A percentile compares a stretch with the other conserved stretches of the same genome.
Evolutionary conservation across 2,329 filamentous ascomycete species (phyloP).

Genomic region (Dothidotthia symphoricarpi): DNA sequence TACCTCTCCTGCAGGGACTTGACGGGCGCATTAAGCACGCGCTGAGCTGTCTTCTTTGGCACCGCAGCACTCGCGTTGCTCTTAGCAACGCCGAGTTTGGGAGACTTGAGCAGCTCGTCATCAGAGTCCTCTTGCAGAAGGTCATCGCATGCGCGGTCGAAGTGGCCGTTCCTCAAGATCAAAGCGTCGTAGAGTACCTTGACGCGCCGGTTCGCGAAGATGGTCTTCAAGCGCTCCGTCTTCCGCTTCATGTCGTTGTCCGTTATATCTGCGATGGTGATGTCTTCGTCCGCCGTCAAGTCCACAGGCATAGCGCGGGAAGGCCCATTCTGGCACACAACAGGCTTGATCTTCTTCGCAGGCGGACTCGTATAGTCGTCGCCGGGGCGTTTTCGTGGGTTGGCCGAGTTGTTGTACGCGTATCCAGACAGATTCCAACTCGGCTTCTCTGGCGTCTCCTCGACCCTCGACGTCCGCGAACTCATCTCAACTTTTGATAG

Average conservation of each 20-base stretch:
- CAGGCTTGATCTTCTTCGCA: conserved; percentile 26
- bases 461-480: conserved; percentile 23
- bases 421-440: conserved; percentile 29
- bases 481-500: conserved; percentile 54
- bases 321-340: conserved; percentile 31
- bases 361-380: conserved; percentile 19
- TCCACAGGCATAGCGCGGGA: conserved; percentile 37
- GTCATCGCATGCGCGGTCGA: conserved; percentile 50
- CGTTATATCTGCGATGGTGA: conserved; percentile 30
- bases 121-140: conserved; percentile 25
- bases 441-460: conserved; percentile 38
- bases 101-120: conserved; percentile 37
- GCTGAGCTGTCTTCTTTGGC: conserved; percentile 53
- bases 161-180: conserved; percentile 51
- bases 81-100: conserved; percentile 22
- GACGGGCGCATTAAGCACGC: conserved; percentile 54
- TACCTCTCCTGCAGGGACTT: conserved; percentile 60
- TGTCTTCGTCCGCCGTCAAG: conserved; percentile 17
- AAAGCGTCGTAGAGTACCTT: conserved; percentile 53
- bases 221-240: conserved; percentile 52
- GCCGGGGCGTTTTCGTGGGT: conserved; percentile 29
- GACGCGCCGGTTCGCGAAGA: conserved; percentile 51
- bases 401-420: conserved; percentile 17
- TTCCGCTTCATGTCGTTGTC: conserved; percentile 53
- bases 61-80: conserved; percentile 12